Evolutionary conservation across 2,329 filamentous ascomycete genomes (phyloP), one percentile per base, ranked within the genome.

Genomic region (Helminthosporium solani): DNA sequence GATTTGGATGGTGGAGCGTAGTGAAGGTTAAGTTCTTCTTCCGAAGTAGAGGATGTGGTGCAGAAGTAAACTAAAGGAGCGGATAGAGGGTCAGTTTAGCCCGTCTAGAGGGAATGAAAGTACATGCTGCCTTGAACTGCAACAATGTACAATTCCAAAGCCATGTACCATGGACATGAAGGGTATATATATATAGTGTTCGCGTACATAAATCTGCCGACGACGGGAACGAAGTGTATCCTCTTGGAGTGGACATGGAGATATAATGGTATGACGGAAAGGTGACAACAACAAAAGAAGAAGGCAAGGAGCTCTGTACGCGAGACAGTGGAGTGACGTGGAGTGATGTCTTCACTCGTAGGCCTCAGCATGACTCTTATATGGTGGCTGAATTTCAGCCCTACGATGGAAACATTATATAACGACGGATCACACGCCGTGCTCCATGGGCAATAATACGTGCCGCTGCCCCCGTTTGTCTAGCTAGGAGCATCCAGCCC

Each of bases 1-100:
- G 64, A 60, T 30, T 66, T 65, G 33, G 67, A 70, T 3, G 65
- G 65, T 25, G 61, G 62, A 7, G 55, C 55, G 33, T 68, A 64
- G 40, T 58, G 60, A 8, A 68, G 50, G 33, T 64, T 59, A 27
- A 70, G 52, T 27, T 67, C 61, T 40, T 67, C 64, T 39, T 65
- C 54, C 2, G 64, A 66, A 14, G 63, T 63, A 11, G 63, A 67
- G 2, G 61, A 59, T 43, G 64, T 67, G 21, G 66, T 69, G 42
- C 64, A 68, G 33, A 62, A 63, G 40, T 70, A 68, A 46, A 69
- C 23, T 25, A 25, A 6, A 9, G 23, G 23, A n/a, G n/a, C n/a
- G n/a, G n/a, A n/a, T n/a, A n/a, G n/a, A 25, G 23, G 23, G 23
- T 25, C 9, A 25, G 23, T 25, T n/a, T n/a, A n/a, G 9, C 23